Base-by-base conservation (phyloP, 2,329 filamentous ascomycete genomes). In the Cadophora gregata region DNA sequence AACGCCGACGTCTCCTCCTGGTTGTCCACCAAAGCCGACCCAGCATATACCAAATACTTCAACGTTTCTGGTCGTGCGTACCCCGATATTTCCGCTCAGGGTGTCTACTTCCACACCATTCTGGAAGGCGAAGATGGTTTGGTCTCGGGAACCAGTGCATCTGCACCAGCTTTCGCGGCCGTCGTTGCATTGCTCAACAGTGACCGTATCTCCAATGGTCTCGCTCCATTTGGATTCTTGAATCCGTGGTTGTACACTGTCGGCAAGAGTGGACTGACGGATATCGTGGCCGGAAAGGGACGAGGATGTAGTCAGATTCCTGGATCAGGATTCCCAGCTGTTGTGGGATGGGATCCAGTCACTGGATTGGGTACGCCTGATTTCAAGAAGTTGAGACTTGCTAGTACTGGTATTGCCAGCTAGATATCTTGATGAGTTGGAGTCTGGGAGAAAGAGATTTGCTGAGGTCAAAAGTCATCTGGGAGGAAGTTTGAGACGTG, bases 161-260 rank as follows among this genome's bases (percentile, higher is more conserved):
- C 88, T 0, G 77, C 85, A 0, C 90, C 90, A 0, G 78, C 86
- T 0, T 86, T 86, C 33, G 84, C 85, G 0, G 84, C 82, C 9
- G 80, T 90, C 58, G 79, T 91, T 48, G 80, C 85, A 1, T 80
- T 90, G 4, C 76, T 90, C 62, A 90, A 91, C 71, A 86, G 89
- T 70, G 86, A 66, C 16, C 66, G 68, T 25, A 55, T 73, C 19
- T 68, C 67, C 0, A 47, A 64, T 21, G 67, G 65, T 24, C 59
- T 63, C 16, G 74, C 81, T 0, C 76, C 80, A 0, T 77, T 89
- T 51, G 86, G 86, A 0, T 88, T 85, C 78, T 67, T 88, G 63
- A 88, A 89, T 72, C 86, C 86, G 0, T 88, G 85, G 84, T 71
- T 89, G 21, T 89, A 89, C 73, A 77, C 76, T 24, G 75, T 76